These are phyloP conservation scores for Podila minutissima DNA, from an alignment of 192 early-diverging fungal genomes.

Conservation along the genomic window DNA sequence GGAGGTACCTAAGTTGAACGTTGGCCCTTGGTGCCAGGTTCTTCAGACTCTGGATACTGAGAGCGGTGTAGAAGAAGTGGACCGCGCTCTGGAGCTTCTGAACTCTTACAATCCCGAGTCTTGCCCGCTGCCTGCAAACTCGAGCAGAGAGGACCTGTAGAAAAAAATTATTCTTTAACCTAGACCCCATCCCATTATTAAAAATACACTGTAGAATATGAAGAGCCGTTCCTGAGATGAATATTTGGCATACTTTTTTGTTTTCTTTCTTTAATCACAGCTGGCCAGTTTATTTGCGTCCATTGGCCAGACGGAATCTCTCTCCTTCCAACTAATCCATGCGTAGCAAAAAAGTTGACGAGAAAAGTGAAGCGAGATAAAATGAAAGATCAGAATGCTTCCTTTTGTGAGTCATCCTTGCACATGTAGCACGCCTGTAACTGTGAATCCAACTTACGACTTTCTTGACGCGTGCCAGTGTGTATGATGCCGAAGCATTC, in stretches of 20 bases:
- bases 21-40: slow-evolving; percentile 44
- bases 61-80: slow-evolving; percentile 23
- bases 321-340: slow-evolving; percentile 58
- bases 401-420: background rate
- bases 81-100: slow-evolving; percentile 26
- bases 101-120: slow-evolving; percentile 35
- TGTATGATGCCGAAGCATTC: slow-evolving; percentile 59
- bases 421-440: too few species aligned
- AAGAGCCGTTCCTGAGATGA: background rate
- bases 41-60: slow-evolving; percentile 13
- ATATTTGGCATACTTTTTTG: background rate
- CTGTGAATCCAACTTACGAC: slow-evolving; percentile 60
- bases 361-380: background rate
- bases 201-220: background rate
- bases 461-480: slow-evolving; percentile 78
- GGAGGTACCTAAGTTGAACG: slow-evolving; percentile 5
- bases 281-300: slow-evolving; percentile 32
- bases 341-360: background rate
- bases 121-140: slow-evolving; percentile 9
- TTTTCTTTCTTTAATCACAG: slow-evolving; percentile 15
- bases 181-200: background rate
- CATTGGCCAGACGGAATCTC: slow-evolving; percentile 51
- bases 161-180: background rate
- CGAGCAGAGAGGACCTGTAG: slow-evolving; percentile 24
- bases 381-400: background rate